These are phyloP conservation scores for Talaromyces albobiverticillius DNA, from an alignment of 2,329 filamentous ascomycete genomes.

Conservation along the genomic window DNA sequence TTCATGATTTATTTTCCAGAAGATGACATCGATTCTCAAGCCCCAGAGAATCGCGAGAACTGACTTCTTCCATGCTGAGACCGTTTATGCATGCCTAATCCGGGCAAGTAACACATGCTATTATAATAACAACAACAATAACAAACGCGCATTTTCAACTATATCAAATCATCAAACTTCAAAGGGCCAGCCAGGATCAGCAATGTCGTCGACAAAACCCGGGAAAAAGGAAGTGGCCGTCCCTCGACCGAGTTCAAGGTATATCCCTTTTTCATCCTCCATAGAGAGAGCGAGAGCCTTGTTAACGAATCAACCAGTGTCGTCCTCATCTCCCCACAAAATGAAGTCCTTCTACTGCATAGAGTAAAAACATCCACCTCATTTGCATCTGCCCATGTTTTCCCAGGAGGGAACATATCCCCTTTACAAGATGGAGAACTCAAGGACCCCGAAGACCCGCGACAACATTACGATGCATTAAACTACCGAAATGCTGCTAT, in stretches of 20 bases:
- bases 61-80: too few species aligned
- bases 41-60: background rate
- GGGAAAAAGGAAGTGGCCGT: conserved; percentile 39
- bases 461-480: conserved; percentile 66
- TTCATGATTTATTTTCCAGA: background rate
- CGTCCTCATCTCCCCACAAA: conserved; percentile 77
- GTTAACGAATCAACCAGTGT: conserved; percentile 54
- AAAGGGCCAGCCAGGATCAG: background rate
- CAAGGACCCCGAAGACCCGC: conserved; percentile 45
- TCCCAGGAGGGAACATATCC: conserved; percentile 79
- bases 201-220: conserved; percentile 19
- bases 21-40: background rate
- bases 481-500: conserved; percentile 81
- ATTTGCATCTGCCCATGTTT: conserved; percentile 91
- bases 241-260: conserved; percentile 66
- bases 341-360: conserved; percentile 84
- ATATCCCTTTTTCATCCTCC: conserved; percentile 13
- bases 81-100: background rate
- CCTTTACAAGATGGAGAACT: conserved; percentile 68
- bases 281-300: background rate
- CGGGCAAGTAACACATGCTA: too few species aligned
- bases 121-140: background rate
- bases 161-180: background rate
- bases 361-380: conserved; percentile 77
- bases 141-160: background rate